Evolutionary conservation across 1,284 basidiomycete genomes (phyloP).

Genomic region (Ceratobasidium sp.): DNA sequence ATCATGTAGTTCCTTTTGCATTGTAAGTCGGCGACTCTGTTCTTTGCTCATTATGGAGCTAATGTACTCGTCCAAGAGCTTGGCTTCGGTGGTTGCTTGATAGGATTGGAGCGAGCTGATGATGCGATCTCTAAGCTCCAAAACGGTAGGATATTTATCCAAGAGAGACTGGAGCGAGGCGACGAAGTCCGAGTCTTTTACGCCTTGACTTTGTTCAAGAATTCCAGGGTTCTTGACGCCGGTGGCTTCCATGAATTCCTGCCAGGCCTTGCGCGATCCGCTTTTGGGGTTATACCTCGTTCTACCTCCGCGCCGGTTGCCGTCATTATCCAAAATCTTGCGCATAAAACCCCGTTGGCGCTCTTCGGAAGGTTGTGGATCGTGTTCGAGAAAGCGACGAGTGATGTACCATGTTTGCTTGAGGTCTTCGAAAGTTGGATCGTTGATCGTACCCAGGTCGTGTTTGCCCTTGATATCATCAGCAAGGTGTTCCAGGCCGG

Average conservation of each 20-base stretch:
- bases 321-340: neutral
- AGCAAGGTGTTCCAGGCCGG: neutral
- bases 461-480: neutral
- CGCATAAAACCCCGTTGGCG: constrained; percentile 10
- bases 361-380: constrained; percentile 6
- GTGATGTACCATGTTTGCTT: constrained; percentile 31
- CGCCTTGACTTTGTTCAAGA: neutral
- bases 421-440: constrained; percentile 13
- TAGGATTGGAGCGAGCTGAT: constrained; percentile 5
- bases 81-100: neutral
- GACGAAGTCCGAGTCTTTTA: constrained; percentile 17
- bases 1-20: neutral
- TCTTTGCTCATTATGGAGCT: neutral
- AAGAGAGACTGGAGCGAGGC: neutral
- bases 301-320: too few species aligned
- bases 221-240: too few species aligned
- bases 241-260: too few species aligned
- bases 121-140: constrained; percentile 8
- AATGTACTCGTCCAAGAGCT: neutral
- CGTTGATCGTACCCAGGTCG: neutral
- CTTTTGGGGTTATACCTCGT: too few species aligned
- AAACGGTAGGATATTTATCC: neutral
- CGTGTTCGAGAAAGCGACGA: neutral
- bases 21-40: neutral
- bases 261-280: too few species aligned